Percentiles rank a stretch among this genome's conserved stretches.
Evolutionary conservation across 495 filamentous ascomycete genomes (phyloP).

Genomic region (Chaetomium tenue): DNA sequence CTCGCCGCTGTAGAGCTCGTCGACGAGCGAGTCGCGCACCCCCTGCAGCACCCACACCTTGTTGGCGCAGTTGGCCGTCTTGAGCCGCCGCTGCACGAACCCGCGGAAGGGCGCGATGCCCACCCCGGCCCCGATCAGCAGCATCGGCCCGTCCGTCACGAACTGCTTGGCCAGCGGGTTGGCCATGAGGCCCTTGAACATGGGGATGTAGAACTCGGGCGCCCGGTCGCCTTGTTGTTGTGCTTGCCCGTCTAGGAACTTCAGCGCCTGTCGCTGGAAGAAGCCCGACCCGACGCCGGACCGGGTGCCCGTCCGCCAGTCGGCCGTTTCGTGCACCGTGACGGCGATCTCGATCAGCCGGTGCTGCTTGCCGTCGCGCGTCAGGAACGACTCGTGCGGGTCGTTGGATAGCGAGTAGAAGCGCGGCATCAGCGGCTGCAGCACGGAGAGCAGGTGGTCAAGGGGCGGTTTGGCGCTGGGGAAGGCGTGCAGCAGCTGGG

Average conservation of each 20-base stretch:
- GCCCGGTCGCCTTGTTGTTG: constrained; percentile 44
- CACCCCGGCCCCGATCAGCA: constrained; percentile 93
- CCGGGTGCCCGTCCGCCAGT: constrained; percentile 70
- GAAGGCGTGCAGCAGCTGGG: constrained; percentile 87
- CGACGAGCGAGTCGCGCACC: constrained; percentile 85
- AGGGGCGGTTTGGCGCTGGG: constrained; percentile 86
- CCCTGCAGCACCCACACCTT: constrained; percentile 99
- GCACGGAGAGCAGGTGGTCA: constrained; percentile 72
- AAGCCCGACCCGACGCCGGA: constrained; percentile 78
- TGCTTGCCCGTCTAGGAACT: constrained; percentile 62
- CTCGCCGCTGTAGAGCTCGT: constrained; percentile 94
- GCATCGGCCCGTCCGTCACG: constrained; percentile 89
- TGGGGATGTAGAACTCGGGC: constrained; percentile 72
- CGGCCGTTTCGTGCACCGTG: constrained; percentile 79
- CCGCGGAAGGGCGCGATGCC: constrained; percentile 96
- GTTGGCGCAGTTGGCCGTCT: constrained; percentile 96
- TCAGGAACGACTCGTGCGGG: constrained; percentile 74
- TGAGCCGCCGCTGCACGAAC: constrained; percentile 90
- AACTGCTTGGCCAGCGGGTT: constrained; percentile 92
- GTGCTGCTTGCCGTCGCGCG: constrained; percentile 64
- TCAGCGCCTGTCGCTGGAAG: constrained; percentile 74
- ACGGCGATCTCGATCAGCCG: constrained; percentile 93
- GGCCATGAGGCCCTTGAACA: constrained; percentile 99
- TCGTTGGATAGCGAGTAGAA: constrained; percentile 98
- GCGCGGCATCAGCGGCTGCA: constrained; percentile 87